phyloP scores from a whole-genome alignment of 768 basidiomycete species.

The Candolleomyces eurysporus region DNA sequence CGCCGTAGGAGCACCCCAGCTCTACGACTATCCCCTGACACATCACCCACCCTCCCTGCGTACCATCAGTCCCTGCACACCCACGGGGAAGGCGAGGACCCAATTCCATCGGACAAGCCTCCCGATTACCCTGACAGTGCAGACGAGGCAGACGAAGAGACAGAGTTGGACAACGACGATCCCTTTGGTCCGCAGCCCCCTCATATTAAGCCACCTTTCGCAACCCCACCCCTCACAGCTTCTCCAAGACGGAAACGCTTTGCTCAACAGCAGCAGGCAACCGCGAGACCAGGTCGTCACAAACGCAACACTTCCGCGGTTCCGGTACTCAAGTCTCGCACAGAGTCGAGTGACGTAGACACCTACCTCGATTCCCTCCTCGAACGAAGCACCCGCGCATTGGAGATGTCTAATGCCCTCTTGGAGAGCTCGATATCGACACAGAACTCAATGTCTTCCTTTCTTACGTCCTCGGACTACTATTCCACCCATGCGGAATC shows the following conservation, averaged over 20 bases:
- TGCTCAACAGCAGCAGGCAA: constrained; percentile 13
- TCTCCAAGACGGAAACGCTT: constrained; percentile 33
- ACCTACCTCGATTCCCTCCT: constrained; percentile 74
- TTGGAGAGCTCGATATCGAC: constrained; percentile 76
- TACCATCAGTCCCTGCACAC: constrained; percentile 38
- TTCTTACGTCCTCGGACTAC: constrained; percentile 33
- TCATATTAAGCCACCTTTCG: not conserved
- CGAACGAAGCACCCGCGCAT: constrained; percentile 78
- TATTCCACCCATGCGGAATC: constrained; percentile 40
- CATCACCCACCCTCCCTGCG: constrained; percentile 61
- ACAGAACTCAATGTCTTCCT: constrained; percentile 48
- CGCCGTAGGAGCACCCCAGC: constrained; percentile 48
- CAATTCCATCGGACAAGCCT: constrained; percentile 51
- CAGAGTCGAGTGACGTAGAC: constrained; percentile 30
- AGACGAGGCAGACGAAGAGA: constrained; percentile 72
- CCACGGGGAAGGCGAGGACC: constrained; percentile 17
- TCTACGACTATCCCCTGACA: constrained; percentile 63
- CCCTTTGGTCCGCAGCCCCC: constrained; percentile 2
- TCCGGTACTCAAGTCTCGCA: constrained; percentile 7
- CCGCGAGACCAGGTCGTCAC: constrained; percentile 15
- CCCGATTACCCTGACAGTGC: constrained; percentile 78
- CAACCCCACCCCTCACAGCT: constrained; percentile 23
- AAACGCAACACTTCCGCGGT: constrained; percentile 26
- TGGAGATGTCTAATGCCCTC: constrained; percentile 82
- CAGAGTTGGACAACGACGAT: constrained; percentile 36